Evolutionary conservation across 306 rosid genomes (phyloP), one percentile per base, ranked within the genome.

Genomic region (Crataegus laevigata): DNA sequence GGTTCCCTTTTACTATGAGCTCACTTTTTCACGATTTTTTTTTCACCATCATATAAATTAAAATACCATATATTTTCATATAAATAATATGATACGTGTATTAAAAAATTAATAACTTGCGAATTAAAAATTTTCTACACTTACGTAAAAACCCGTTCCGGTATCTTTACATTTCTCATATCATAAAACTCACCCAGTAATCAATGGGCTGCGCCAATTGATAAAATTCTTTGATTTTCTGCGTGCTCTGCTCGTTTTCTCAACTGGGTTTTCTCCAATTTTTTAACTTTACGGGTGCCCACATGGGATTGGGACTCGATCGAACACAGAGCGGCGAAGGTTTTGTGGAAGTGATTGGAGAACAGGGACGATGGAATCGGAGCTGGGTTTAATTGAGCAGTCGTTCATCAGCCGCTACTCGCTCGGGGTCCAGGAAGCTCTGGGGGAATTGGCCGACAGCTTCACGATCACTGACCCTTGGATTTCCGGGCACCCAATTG

Each of bases 241-340:
- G 43, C 52, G 28, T 59, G 29, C 76, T 64, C 36, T 47, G 17
- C n/a, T 29, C 25, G 28, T 32, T 29, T 21, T 28, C 30, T 72
- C 18, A 28, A 5, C 40, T 69, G 60, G 47, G 75, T 28, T 82
- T 28, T 60, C 26, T 57, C 29, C 8, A 50, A 71, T 29, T 43
- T 71, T 64, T 11, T 18, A 11, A 55, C 70, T 66, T 71, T 32
- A 40, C 50, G 18, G 62, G 32, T 70, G 79, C 84, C 83, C 96
- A 88, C 98, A 93, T 93, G 98, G 96, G 98, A 90, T 89, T 93
- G 89, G 85, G 83, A 85, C 76, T 82, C 72, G 74, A 85, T 77
- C 76, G 72, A 28, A 76, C 73, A 71, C 72, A 78, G 85, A 83
- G 70, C 66, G 83, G 42, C 66, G 63, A 59, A 75, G 83, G 61